These are phyloP conservation scores for Torulaspora gathmanii DNA, from an alignment of 805 yeast genomes.

Conservation along the genomic window DNA sequence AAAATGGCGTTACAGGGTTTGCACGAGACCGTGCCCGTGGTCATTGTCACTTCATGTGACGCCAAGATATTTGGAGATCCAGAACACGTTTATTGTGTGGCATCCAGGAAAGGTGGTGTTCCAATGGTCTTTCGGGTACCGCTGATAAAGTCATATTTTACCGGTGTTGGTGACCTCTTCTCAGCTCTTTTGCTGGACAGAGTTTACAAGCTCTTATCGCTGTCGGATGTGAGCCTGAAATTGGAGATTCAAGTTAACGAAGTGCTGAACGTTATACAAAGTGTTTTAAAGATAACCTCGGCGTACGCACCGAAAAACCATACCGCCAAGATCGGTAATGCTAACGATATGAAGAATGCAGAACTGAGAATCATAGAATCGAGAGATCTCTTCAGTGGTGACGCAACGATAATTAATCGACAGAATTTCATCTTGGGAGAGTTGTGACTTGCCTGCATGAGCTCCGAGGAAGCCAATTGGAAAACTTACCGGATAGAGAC, in stretches of 20 bases:
- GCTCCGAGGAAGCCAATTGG: neutral
- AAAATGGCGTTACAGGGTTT: conserved; percentile 40
- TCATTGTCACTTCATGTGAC: conserved; percentile 57
- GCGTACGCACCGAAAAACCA: conserved; percentile 20
- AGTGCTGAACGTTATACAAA: conserved; percentile 33
- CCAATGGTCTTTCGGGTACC: conserved; percentile 44
- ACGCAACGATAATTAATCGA: neutral
- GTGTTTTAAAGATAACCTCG: conserved; percentile 27
- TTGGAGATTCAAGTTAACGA: conserved; percentile 29
- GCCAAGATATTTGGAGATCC: conserved; percentile 25
- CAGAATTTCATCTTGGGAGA: conserved; percentile 15
- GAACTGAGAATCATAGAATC: conserved; percentile 69
- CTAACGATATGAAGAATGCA: conserved; percentile 59
- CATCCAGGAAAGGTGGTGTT: conserved; percentile 25
- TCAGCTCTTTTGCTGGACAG: conserved; percentile 59
- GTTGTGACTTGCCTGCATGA: conserved; percentile 2
- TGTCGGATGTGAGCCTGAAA: conserved; percentile 2
- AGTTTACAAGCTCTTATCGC: conserved; percentile 35
- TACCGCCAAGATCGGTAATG: conserved; percentile 48
- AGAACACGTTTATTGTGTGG: conserved; percentile 40
- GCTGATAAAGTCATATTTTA: conserved; percentile 54
- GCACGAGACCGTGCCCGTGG: conserved; percentile 39
- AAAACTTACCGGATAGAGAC: too few relatives aligned
- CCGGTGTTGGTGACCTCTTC: conserved; percentile 73
- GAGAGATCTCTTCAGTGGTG: conserved; percentile 36